Base-by-base conservation (phyloP, 2,329 filamentous ascomycete species). In the Cladophialophora psammophila region DNA sequence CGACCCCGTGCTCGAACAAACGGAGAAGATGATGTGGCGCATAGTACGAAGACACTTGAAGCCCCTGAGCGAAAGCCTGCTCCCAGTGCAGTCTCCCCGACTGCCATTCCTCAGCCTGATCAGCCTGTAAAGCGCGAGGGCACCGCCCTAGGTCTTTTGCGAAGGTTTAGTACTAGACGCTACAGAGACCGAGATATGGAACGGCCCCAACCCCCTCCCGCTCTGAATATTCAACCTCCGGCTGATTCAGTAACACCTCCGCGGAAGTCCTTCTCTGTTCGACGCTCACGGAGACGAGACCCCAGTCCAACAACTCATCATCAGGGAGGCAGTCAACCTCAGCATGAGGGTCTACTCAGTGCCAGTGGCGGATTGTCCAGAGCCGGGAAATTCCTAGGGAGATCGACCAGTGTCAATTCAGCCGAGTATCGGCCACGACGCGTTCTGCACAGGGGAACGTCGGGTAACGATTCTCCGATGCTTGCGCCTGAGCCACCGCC, bases 381-480 rank as follows among this genome's bases (percentile, higher is more conserved):
- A 53, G 85, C 86, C 61, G 88, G 87, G 56, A 91, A 91, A 72
- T 89, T 88, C 9, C 82, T 97, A 18, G 92, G 92, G 40, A 87
- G 94, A 69, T 97, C 93, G 6, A 93, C 94, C 8, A 97, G 94
- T 75, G 94, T 97, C 63, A 96, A 94, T 75, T 95, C 92, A 1
- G 92, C 90, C 34, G 93, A 96, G 69, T 88, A 92, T 68, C 86
- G 92, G 69, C 84, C 77, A 54, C 77, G 91, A 68, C 87, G 91
- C 62, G 80, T 87, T 57, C 82, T 83, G 57, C 82, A 86, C 66
- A 80, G 86, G 71, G 84, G 82, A 54, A 83, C 82, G 45, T 82
- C 83, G 2, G 87, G 89, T 64, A 77, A 84, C 42, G 85, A 82
- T 72, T 83, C 71, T 76, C 78, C 71, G 75, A 83, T 83, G 18